A percentile compares a stretch with the other conserved stretches of the same genome.
phyloP scores from a whole-genome alignment of 2,329 filamentous ascomycete species.

The Atkinsonella hypoxylon region DNA sequence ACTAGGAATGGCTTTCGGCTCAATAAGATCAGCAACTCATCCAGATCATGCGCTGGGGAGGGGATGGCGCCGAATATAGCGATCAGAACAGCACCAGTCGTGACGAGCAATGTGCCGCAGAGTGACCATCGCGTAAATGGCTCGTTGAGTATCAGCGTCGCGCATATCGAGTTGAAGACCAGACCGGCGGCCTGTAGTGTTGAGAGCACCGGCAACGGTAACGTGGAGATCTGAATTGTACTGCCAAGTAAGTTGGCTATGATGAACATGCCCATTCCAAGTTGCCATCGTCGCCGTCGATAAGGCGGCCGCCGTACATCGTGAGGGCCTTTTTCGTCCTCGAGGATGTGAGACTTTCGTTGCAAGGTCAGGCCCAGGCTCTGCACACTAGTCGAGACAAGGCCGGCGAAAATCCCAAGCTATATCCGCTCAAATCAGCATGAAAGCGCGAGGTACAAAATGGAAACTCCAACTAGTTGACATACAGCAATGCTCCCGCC shows the following conservation, averaged over 20 bases:
- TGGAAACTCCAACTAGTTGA: conserved; percentile 6
- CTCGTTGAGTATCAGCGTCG: conserved; percentile 81
- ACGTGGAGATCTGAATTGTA: conserved; percentile 92
- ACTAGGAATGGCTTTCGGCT: conserved; percentile 63
- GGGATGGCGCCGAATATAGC: conserved; percentile 89
- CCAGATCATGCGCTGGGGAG: conserved; percentile 78
- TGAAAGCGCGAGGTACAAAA: background rate
- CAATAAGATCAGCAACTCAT: conserved; percentile 68
- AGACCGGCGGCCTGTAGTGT: conserved; percentile 91
- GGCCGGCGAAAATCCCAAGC: conserved; percentile 87
- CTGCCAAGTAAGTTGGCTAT: conserved; percentile 89
- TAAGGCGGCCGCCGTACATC: conserved; percentile 77
- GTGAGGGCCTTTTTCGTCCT: conserved; percentile 80
- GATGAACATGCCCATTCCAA: conserved; percentile 96
- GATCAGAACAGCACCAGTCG: conserved; percentile 78
- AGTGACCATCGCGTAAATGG: conserved; percentile 93
- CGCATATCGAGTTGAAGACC: conserved; percentile 98
- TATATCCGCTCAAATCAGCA: conserved; percentile 22
- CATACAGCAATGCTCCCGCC: conserved; percentile 66
- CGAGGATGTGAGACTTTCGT: conserved; percentile 94
- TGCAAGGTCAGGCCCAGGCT: conserved; percentile 91
- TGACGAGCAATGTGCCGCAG: conserved; percentile 79
- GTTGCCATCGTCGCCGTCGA: conserved; percentile 83
- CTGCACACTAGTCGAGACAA: conserved; percentile 88
- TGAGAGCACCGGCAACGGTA: conserved; percentile 86